Percentiles rank a stretch among this genome's conserved stretches.
Conservation (phyloP, 2,329 filamentous ascomycete genomes). For the Scolecobasidium constrictum region DNA sequence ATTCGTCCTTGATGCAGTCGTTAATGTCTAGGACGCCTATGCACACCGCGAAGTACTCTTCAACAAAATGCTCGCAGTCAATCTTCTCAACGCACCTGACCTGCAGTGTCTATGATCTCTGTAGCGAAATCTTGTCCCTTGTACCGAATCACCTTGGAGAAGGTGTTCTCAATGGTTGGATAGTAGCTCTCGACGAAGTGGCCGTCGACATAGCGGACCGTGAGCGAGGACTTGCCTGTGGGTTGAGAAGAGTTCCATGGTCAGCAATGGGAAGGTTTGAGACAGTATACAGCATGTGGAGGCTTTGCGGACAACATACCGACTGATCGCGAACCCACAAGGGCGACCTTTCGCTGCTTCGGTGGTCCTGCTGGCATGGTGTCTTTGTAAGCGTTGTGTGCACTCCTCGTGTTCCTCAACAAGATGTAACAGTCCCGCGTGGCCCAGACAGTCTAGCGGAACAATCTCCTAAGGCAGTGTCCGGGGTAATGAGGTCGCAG, state of each 20-base stretch:
- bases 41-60: no score
- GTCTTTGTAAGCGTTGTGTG: no score
- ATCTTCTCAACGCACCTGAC: conserved; percentile 60
- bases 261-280: not conserved
- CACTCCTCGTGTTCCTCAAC: no score
- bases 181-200: conserved; percentile 99
- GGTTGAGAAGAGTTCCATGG: conserved; percentile 7
- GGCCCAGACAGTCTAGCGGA: no score
- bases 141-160: conserved; percentile 87
- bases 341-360: conserved; percentile 91
- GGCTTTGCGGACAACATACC: conserved; percentile 53
- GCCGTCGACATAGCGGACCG: conserved; percentile 92
- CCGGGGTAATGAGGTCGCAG: no score
- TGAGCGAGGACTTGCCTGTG: conserved; percentile 90
- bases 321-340: conserved; percentile 89
- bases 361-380: conserved; percentile 32
- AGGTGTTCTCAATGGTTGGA: conserved; percentile 97
- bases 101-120: conserved; percentile 96
- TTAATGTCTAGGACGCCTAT: not conserved
- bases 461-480: no score
- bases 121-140: conserved; percentile 90
- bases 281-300: no score
- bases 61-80: no score
- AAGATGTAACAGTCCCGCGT: no score
- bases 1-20: conserved; percentile 62